Evolutionary conservation across 116 monocot species (phyloP).

Genomic region (Dioscorea cayenensis): DNA sequence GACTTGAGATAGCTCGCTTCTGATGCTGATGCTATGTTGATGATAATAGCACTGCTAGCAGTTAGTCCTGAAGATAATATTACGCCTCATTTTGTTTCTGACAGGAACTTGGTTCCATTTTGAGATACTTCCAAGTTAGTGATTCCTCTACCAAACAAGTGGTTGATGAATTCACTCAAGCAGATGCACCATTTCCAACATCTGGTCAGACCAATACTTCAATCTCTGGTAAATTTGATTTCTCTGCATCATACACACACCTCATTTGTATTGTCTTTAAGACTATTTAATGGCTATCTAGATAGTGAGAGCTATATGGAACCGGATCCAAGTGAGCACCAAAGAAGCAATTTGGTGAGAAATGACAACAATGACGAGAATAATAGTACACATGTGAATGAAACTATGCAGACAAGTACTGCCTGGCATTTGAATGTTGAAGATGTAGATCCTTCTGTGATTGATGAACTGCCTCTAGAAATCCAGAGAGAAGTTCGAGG

Average conservation of each 20-base stretch:
- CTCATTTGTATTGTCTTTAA: background rate
- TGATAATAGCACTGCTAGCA: background rate
- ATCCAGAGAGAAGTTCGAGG: conserved; percentile 68
- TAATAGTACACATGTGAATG: conserved; percentile 1
- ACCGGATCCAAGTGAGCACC: background rate
- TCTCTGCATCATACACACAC: background rate
- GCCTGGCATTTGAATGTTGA: conserved; percentile 48
- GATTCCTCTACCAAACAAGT: conserved; percentile 21
- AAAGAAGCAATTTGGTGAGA: background rate
- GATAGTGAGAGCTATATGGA: background rate
- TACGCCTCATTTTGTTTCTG: background rate
- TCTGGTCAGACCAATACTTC: conserved; percentile 3
- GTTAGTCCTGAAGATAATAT: too few species aligned
- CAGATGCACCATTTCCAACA: background rate
- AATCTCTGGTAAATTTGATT: background rate
- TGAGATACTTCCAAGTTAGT: conserved; percentile 30
- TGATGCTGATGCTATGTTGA: background rate
- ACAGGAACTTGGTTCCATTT: conserved; percentile 43
- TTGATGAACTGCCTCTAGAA: conserved; percentile 79
- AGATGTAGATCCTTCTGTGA: conserved; percentile 71
- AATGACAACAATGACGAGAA: background rate
- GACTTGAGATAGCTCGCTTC: too few species aligned
- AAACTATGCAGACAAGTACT: conserved; percentile 6
- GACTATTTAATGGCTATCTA: background rate
- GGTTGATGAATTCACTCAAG: conserved; percentile 4